Evolutionary conservation across 768 basidiomycete species (phyloP).

Genomic region (Amanita subjunquillea): DNA sequence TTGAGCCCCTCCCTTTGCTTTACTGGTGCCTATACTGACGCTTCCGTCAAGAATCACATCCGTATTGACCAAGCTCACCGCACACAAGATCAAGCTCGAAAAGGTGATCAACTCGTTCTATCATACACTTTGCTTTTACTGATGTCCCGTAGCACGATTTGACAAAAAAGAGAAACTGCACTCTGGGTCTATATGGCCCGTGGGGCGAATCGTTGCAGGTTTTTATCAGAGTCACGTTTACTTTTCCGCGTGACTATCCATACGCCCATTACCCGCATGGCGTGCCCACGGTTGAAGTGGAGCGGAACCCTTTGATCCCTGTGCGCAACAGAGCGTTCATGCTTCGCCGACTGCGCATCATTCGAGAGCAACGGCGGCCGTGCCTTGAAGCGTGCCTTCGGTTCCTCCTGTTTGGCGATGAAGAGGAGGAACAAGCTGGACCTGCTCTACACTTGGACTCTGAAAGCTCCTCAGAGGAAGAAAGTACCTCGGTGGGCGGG

Average conservation of each 20-base stretch:
- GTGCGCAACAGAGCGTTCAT: conserved; percentile 71
- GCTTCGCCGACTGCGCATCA: conserved; percentile 61
- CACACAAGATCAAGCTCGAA: conserved; percentile 74
- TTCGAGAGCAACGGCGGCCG: conserved; percentile 65
- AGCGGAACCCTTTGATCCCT: conserved; percentile 73
- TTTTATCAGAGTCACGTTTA: conserved; percentile 48
- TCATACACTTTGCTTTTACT: background rate
- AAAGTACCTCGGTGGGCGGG: background rate
- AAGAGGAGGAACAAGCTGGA: conserved; percentile 41
- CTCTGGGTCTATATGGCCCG: conserved; percentile 4
- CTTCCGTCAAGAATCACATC: conserved; percentile 52
- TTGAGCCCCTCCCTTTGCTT: conserved; percentile 13
- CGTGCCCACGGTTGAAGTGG: conserved; percentile 70
- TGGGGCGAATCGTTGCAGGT: conserved; percentile 34
- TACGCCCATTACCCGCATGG: conserved; percentile 49
- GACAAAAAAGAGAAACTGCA: conserved; percentile 4
- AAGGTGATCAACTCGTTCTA: conserved; percentile 37
- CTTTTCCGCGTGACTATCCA: conserved; percentile 80
- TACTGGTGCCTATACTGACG: background rate
- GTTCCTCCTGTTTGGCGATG: conserved; percentile 67
- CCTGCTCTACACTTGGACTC: conserved; percentile 32
- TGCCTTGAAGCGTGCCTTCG: conserved; percentile 79
- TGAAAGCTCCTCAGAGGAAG: conserved; percentile 49
- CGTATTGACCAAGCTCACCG: conserved; percentile 54
- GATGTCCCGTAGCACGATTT: conserved; percentile 6